Evolutionary conservation across 2,329 filamentous ascomycete species (phyloP), one percentile per base, ranked within the genome.

Genomic region (Colletotrichum sp.): DNA sequence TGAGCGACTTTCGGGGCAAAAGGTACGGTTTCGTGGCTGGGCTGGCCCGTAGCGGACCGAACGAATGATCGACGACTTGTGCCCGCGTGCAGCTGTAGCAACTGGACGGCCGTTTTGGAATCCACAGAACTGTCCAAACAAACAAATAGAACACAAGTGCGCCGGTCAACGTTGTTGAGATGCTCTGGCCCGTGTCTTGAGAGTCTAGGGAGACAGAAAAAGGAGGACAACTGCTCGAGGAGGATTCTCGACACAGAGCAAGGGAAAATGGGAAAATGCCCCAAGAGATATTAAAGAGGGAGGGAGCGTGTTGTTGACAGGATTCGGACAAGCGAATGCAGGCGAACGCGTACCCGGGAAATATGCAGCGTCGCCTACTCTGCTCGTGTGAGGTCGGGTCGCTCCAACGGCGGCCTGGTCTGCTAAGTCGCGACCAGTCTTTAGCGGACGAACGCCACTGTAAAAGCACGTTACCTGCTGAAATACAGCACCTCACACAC

Each of bases 41-140:
- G 44, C n/a, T 69, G 36, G 34, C 16, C 26, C 18, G 57, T 32
- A 26, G 36, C 69, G 21, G 73, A 76, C 68, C 73, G 73, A 76
- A 73, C 70, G 73, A 76, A 76, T 73, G 64, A 55, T 69, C 63
- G 65, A 72, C 70, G 30, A 66, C 18, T 73, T 55, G 28, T 62
- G 57, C 63, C 73, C 71, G 75, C 75, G 75, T 77, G 75, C 71
- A 77, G 71, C 75, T 71, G 65, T 77, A 77, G 75, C 75, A 77
- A 75, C 60, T 62, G 68, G 18, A 65, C 65, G 70, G 39, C 63
- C 60, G 57, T 49, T 49, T 32, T 24, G 62, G 39, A 74, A 68
- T 52, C 70, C 70, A 67, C 70, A n/a, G 34, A 44, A 3, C 39
- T 18, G n/a, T 71, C 69, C 26, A 71, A 71, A 71, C 60, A 71